Base-by-base conservation (phyloP, 169 alveolate genomes). In the Babesia gibsoni region DNA sequence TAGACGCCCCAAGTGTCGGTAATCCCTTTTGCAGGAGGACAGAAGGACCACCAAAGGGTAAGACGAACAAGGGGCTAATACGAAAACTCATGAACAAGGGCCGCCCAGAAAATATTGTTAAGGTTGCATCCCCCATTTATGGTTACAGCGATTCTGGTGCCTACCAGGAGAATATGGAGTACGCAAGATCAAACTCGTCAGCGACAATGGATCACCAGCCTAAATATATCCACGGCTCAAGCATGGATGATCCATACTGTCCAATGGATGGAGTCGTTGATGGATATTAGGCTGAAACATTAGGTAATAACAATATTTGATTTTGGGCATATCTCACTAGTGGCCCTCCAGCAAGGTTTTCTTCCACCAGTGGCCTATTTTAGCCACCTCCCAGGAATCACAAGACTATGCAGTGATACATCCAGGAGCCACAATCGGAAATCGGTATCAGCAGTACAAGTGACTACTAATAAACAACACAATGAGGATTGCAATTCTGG, bases 31-130 rank as follows among this genome's bases (percentile, higher is more conserved):
- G 88, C 29, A 43, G 83, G 25, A 48, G 88, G n/a, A 79, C 77
- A 10, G 88, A 79, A 27, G 88, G 88, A 1, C 88, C 88, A 0
- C 88, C 88, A 4, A 79, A 79, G 42, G 88, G 88, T 5, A 79
- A 79, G 57, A 42, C 65, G 33, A 79, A 79, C 66, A 79, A 79
- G 65, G 80, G 82, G 20, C 66, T 79, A 20, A 52, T 68, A 2
- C 14, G 88, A 41, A 79, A 70, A 27, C 37, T 63, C 22, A 35
- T 61, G 30, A 59, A 3, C 66, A 33, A 37, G 16, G 49, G 18
- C 33, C 59, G 54, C 33, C 22, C 67, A 1, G 59, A 42, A 0
- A 20, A 12, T 18, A 53, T 53, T 23, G 8, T 43, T n/a, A 61
- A 61, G 27, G 36, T 48, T 16, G 30, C 22, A 1, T 35, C 10